These are phyloP conservation scores for Schizosaccharomyces japonicus DNA, from an alignment of 805 yeast genomes.

Conservation along the genomic window DNA sequence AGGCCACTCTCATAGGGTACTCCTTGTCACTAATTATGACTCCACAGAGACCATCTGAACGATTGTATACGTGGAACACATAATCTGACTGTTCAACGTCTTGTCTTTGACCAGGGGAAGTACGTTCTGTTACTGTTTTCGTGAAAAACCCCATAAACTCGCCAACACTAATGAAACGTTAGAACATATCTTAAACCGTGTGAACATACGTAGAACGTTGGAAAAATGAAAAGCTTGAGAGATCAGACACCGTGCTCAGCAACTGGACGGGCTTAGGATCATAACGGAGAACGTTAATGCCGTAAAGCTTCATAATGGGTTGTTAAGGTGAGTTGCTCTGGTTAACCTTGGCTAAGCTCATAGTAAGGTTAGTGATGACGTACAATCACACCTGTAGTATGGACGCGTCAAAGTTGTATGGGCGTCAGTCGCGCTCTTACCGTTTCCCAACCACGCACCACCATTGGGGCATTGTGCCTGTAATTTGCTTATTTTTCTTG, in stretches of 20 bases:
- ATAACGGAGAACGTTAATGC: slow-evolving; percentile 64
- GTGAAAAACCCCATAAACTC: slow-evolving; percentile 91
- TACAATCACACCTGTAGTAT: too few relatives aligned
- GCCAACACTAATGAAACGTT: slow-evolving; percentile 27
- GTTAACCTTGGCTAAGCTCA: too few relatives aligned
- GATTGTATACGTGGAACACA: slow-evolving; percentile 73
- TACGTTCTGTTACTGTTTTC: slow-evolving; percentile 72
- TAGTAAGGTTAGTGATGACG: too few relatives aligned
- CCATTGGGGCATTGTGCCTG: too few relatives aligned
- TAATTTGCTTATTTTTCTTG: too few relatives aligned
- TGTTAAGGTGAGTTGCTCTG: too few relatives aligned
- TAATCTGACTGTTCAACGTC: slow-evolving; percentile 64
- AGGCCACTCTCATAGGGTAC: slow-evolving; percentile 91
- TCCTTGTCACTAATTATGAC: slow-evolving; percentile 84
- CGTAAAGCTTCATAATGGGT: slow-evolving; percentile 69
- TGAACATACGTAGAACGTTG: slow-evolving; percentile 1
- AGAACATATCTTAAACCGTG: neutral
- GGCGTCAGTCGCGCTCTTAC: too few relatives aligned
- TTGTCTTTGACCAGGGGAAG: slow-evolving; percentile 75
- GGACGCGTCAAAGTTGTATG: too few relatives aligned
- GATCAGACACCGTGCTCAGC: slow-evolving; percentile 55
- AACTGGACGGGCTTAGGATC: slow-evolving; percentile 33
- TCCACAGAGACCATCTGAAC: slow-evolving; percentile 78
- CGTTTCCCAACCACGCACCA: too few relatives aligned
- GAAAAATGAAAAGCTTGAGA: slow-evolving; percentile 69